Conservation (phyloP, 1,284 basidiomycete species). For the Neolentinus lepideus region DNA sequence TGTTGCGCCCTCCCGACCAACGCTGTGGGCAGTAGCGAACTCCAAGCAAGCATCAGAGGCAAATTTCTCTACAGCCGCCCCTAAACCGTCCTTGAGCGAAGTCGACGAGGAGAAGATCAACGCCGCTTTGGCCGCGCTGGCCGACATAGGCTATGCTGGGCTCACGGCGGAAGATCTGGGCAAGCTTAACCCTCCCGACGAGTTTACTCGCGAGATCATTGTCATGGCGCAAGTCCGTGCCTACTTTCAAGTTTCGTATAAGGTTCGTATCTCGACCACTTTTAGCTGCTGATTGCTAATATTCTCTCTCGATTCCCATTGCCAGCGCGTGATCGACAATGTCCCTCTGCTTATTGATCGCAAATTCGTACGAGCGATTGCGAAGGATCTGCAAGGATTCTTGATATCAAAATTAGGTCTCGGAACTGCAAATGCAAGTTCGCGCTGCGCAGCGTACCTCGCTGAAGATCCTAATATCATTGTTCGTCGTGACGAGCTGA, state of each 20-base stretch:
- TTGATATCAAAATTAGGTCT: conserved; percentile 34
- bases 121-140: conserved; percentile 23
- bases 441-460: conserved; percentile 30
- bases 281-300: neutral
- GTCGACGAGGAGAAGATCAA: conserved; percentile 11
- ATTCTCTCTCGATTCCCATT: neutral
- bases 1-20: too few relatives aligned
- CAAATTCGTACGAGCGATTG: conserved; percentile 28
- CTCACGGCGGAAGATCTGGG: conserved; percentile 28
- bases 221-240: conserved; percentile 44
- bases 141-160: conserved; percentile 24
- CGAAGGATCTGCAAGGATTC: conserved; percentile 9
- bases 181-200: conserved; percentile 29
- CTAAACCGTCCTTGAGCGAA: neutral
- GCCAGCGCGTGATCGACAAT: conserved; percentile 40
- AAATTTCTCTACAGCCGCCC: neutral
- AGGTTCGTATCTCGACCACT: conserved; percentile 21
- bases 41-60: neutral
- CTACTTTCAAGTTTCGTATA: conserved; percentile 43
- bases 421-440: conserved; percentile 25
- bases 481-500: conserved; percentile 27
- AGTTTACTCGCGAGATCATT: conserved; percentile 38
- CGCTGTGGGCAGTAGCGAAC: too few relatives aligned
- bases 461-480: conserved; percentile 34
- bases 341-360: conserved; percentile 39